Evolutionary conservation across 768 basidiomycete genomes (phyloP).

Genomic region (Termitomyces sp.): DNA sequence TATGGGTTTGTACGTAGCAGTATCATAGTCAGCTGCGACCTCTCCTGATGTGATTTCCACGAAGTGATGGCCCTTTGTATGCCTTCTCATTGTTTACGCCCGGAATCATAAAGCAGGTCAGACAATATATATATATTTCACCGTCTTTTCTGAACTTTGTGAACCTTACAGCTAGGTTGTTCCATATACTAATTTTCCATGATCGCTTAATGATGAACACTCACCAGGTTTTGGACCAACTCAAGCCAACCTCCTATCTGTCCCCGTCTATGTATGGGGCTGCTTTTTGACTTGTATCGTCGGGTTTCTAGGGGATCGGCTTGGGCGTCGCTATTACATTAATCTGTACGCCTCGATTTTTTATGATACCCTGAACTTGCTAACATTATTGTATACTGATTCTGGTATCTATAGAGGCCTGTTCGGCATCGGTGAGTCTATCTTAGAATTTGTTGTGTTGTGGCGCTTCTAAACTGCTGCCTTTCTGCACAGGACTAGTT

Average conservation of each 20-base stretch:
- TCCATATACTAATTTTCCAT: background rate
- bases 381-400: background rate
- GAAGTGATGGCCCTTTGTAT: slow-evolving; percentile 49
- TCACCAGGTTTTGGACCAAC: slow-evolving; percentile 55
- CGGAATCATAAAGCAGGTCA: slow-evolving; percentile 51
- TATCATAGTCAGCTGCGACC: background rate
- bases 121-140: slow-evolving; percentile 5
- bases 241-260: slow-evolving; percentile 65
- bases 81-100: slow-evolving; percentile 51
- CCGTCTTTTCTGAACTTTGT: background rate
- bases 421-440: slow-evolving; percentile 20
- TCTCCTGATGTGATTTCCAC: background rate
- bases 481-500: slow-evolving; percentile 28
- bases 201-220: background rate
- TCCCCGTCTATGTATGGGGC: slow-evolving; percentile 73
- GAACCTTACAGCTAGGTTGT: slow-evolving; percentile 27
- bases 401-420: slow-evolving; percentile 15
- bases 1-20: slow-evolving; percentile 54
- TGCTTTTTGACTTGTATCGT: slow-evolving; percentile 59
- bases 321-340: slow-evolving; percentile 49
- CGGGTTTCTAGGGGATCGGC: slow-evolving; percentile 58
- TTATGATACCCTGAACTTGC: background rate
- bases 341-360: slow-evolving; percentile 51
- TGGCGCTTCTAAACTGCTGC: background rate
- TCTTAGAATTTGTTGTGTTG: background rate